phyloP scores from a whole-genome alignment of 139 green algal genomes.

The Zygnema cylindricum region DNA sequence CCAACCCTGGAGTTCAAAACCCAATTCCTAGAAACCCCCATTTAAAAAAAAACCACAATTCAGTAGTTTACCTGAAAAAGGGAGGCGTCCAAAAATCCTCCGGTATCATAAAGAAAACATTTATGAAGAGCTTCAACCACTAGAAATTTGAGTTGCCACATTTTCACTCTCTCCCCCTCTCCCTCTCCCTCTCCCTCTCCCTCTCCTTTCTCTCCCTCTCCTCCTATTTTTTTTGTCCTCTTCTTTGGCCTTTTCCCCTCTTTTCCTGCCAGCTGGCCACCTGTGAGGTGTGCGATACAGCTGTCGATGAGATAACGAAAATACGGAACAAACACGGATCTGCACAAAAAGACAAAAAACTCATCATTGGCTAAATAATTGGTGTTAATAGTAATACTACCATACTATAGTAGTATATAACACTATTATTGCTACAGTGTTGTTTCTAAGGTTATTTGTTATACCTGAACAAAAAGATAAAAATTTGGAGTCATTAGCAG shows the following conservation, averaged over 20 bases:
- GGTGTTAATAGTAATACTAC: too few relatives aligned
- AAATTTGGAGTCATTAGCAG: too few relatives aligned
- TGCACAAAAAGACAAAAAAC: slow-evolving; percentile 24
- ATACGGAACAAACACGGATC: slow-evolving; percentile 82
- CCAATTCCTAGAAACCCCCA: too few relatives aligned
- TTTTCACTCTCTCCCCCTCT: neutral
- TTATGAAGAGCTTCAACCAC: slow-evolving; percentile 80
- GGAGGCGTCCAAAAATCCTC: slow-evolving; percentile 73
- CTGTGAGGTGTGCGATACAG: slow-evolving; percentile 29
- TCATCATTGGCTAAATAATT: slow-evolving; percentile 51
- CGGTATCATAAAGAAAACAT: slow-evolving; percentile 82
- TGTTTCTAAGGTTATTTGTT: too few relatives aligned
- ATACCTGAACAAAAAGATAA: too few relatives aligned
- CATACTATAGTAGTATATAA: too few relatives aligned
- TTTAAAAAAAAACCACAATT: too few relatives aligned
- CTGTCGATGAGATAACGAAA: slow-evolving; percentile 61
- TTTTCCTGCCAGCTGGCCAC: neutral
- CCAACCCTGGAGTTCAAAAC: too few relatives aligned
- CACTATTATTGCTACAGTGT: too few relatives aligned
- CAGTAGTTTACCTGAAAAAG: slow-evolving; percentile 72
- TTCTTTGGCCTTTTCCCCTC: slow-evolving; percentile 40
- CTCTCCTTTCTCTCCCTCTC: neutral
- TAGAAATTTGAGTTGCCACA: slow-evolving; percentile 65
- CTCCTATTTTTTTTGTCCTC: slow-evolving; percentile 10
- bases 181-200: neutral